Percentiles rank a stretch among this genome's conserved stretches.
Conservation (phyloP, 441 rosid genomes). For the Breynia disticha region DNA sequence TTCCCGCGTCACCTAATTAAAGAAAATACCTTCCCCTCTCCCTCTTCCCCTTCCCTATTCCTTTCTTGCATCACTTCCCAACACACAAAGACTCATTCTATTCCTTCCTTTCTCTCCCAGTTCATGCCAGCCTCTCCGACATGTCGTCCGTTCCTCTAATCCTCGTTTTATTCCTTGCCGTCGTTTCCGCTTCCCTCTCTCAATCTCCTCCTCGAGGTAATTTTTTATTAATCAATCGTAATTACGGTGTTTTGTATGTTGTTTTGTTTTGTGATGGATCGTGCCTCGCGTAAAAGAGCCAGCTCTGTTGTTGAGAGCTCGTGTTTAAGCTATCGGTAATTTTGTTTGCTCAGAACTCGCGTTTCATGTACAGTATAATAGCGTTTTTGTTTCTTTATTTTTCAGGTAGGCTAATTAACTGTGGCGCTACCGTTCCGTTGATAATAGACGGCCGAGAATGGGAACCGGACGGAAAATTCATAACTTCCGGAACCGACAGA, state of each 20-base stretch:
- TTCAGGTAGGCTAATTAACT: constrained; percentile 53
- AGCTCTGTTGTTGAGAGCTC: too few species aligned
- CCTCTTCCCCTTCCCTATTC: constrained; percentile 11
- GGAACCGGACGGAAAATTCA: constrained; percentile 42
- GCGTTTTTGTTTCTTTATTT: too few species aligned
- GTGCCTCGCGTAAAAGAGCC: too few species aligned
- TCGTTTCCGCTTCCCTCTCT: constrained; percentile 13
- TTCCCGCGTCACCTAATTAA: constrained; percentile 39
- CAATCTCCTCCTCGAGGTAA: constrained; percentile 15
- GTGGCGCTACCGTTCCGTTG: constrained; percentile 44
- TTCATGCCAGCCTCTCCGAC: constrained; percentile 8
- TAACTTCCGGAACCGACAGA: constrained; percentile 38
- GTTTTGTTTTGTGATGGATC: neutral
- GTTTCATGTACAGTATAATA: too few species aligned
- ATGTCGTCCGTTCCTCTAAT: constrained; percentile 16
- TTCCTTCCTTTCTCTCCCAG: constrained; percentile 6
- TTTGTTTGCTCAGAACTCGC: too few species aligned
- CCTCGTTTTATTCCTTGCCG: constrained; percentile 16
- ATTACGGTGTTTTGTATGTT: neutral
- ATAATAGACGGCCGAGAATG: constrained; percentile 38
- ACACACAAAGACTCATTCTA: neutral
- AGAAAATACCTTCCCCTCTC: constrained; percentile 24
- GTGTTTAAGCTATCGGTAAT: too few species aligned
- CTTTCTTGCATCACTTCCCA: neutral
- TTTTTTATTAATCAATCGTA: neutral